phyloP scores from a whole-genome alignment of 208 protist species.

The Crithidia thermophila region DNA sequence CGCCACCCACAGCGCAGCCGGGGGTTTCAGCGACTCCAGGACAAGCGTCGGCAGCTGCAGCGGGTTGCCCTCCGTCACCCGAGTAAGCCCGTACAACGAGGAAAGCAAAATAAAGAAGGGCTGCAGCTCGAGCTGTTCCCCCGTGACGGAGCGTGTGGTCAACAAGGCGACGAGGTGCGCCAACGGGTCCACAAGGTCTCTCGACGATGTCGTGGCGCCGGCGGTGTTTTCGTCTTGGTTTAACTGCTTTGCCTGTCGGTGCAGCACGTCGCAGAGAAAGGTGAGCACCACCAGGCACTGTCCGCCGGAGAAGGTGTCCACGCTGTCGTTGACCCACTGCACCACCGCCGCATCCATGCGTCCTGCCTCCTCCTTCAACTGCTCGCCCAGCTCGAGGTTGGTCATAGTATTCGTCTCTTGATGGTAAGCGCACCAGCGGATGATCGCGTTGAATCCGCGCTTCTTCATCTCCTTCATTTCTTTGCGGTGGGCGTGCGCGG shows the following conservation, averaged over 20 bases:
- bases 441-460: constrained; percentile 59
- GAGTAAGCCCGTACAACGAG: constrained; percentile 59
- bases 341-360: constrained; percentile 50
- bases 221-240: background rate
- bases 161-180: constrained; percentile 27
- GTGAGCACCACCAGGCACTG: constrained; percentile 73
- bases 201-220: background rate
- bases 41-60: constrained; percentile 16
- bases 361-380: background rate
- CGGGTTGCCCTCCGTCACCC: constrained; percentile 27
- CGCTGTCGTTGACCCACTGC: constrained; percentile 52
- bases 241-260: background rate
- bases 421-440: constrained; percentile 70
- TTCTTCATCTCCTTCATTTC: constrained; percentile 52
- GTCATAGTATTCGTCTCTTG: constrained; percentile 28
- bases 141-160: constrained; percentile 25
- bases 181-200: background rate
- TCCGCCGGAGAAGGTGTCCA: constrained; percentile 58
- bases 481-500: constrained; percentile 15
- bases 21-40: constrained; percentile 29
- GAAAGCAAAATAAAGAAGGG: constrained; percentile 62
- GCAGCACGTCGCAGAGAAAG: constrained; percentile 73
- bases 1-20: constrained; percentile 53
- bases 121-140: constrained; percentile 71
- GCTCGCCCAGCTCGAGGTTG: background rate